Evolutionary conservation across 2,329 filamentous ascomycete species (phyloP), one percentile per base, ranked within the genome.

Genomic region (Scedosporium dehoogii): DNA sequence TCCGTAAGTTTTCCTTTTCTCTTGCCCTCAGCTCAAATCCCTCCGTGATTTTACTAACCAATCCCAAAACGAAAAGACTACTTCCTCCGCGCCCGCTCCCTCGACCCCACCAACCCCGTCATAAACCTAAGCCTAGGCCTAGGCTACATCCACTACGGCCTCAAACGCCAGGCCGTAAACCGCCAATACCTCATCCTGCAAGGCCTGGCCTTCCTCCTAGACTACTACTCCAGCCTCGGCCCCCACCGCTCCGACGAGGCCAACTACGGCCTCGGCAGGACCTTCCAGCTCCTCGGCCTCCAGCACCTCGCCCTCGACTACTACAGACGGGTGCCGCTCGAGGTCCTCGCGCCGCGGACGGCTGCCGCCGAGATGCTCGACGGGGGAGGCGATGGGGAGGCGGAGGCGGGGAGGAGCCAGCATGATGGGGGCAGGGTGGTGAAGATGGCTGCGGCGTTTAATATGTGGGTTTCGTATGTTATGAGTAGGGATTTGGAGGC

Each of bases 101-200:
- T 97, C 2, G 87, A 92, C 66, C 88, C 90, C 0, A 74, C 82
- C 6, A 96, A 96, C 69, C 82, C 88, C 0, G 85, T 90, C 68
- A 83, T 97, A 66, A 88, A 91, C 65, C 82, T 99, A 10, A 89
- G 85, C 68, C 87, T 97, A 25, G 92, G 88, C 0, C 82, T 94
- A 12, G 87, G 88, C 33, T 97, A 96, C 72, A 84, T 97, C 46
- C 91, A 97, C 72, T 89, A 94, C 71, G 88, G 89, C 0, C 82
- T 97, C 70, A 97, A 97, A 73, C 84, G 93, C 2, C 91, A 96
- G 73, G 87, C 89, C 0, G 91, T 93, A 58, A 97, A 97, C 71
- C 81, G 94, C 1, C 93, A 97, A 71, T 93, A 90, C 70, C 84
- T 92, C 48, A 85, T 97, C 51, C 81, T 91, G 66, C 92, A 97